These are phyloP conservation scores for Aethionema arabicum DNA, from an alignment of 345 rosid genomes.

Conservation along the genomic window DNA sequence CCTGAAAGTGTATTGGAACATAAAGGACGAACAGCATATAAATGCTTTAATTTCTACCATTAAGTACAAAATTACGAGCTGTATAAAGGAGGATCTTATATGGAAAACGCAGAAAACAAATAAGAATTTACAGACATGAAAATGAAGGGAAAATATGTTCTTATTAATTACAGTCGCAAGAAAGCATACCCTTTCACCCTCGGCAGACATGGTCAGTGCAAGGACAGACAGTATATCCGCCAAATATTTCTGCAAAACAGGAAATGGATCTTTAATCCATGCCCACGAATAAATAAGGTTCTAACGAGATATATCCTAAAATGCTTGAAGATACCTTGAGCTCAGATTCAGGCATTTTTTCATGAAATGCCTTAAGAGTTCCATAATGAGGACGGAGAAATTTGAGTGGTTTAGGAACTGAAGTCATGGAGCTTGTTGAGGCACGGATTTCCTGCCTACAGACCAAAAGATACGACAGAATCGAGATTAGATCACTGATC, in stretches of 20 bases:
- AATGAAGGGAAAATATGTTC: constrained; percentile 6
- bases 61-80: constrained; percentile 16
- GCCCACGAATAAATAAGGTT: constrained; percentile 1
- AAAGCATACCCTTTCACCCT: constrained; percentile 82
- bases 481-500: constrained; percentile 12
- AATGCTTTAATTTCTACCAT: constrained; percentile 8
- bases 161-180: constrained; percentile 8
- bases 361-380: constrained; percentile 67
- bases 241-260: constrained; percentile 65
- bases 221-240: constrained; percentile 91
- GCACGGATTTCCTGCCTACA: constrained; percentile 87
- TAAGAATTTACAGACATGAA: constrained; percentile 1
- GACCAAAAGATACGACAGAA: neutral
- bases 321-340: constrained; percentile 55
- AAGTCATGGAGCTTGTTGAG: constrained; percentile 96
- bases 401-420: constrained; percentile 96
- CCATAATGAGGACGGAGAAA: constrained; percentile 97
- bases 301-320: constrained; percentile 6
- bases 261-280: constrained; percentile 17
- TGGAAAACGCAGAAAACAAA: constrained; percentile 12
- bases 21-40: constrained; percentile 17
- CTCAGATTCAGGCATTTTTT: constrained; percentile 63
- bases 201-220: constrained; percentile 95
- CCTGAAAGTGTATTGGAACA: constrained; percentile 47
- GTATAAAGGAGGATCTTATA: neutral